phyloP scores from a whole-genome alignment of 305 asterid species.

The Salvia sclarea region DNA sequence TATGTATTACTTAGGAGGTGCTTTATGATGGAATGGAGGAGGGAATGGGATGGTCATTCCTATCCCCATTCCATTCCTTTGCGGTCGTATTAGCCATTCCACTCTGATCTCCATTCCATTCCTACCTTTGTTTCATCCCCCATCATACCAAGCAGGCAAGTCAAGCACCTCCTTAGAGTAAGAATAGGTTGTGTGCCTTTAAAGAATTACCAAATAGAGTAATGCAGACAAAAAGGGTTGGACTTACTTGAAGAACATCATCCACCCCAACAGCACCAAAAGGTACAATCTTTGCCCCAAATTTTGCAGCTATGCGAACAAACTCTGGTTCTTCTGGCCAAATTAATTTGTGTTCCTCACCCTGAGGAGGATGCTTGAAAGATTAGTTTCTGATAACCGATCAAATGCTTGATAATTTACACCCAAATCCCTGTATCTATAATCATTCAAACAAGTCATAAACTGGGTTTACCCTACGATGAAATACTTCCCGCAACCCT shows the following conservation, averaged over 20 bases:
- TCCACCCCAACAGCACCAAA: constrained; percentile 64
- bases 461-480: constrained; percentile 43
- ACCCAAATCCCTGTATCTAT: background rate
- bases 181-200: no score
- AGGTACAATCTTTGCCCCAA: constrained; percentile 62
- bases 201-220: no score
- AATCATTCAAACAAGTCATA: background rate
- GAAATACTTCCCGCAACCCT: constrained; percentile 56
- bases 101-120: no score
- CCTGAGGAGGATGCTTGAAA: background rate
- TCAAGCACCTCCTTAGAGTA: no score
- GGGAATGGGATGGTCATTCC: no score
- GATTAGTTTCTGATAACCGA: background rate
- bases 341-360: constrained; percentile 52
- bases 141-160: no score
- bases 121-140: no score
- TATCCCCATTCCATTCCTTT: no score
- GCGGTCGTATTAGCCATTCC: no score
- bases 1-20: no score
- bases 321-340: constrained; percentile 67
- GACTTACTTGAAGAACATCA: constrained; percentile 47
- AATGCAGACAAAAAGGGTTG: no score
- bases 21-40: no score
- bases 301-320: constrained; percentile 60
- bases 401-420: background rate